phyloP scores from a whole-genome alignment of 208 protist species.

The Zelonia costaricensis region DNA sequence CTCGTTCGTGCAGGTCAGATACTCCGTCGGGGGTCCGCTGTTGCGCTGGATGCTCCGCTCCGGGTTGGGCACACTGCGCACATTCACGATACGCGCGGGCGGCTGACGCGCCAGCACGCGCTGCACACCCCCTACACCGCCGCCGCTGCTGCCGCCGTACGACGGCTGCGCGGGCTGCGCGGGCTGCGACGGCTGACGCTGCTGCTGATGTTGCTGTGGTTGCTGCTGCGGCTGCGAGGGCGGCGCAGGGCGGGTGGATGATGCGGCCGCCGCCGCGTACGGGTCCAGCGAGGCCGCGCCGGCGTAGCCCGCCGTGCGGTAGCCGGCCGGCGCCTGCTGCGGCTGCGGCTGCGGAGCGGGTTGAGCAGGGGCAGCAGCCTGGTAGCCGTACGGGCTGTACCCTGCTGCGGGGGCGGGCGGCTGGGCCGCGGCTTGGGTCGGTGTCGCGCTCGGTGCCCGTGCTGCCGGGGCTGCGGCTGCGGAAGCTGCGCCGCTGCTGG shows the following conservation, averaged over 20 bases:
- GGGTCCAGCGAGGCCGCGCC: too few relatives aligned
- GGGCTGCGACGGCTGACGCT: background rate
- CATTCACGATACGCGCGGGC: constrained; percentile 48
- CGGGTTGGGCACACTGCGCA: constrained; percentile 61
- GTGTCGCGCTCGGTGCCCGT: constrained; percentile 11
- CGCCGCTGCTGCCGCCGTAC: background rate
- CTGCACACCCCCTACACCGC: too few relatives aligned
- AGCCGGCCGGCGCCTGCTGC: background rate
- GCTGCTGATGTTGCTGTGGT: too few relatives aligned
- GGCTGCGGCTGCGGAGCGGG: background rate
- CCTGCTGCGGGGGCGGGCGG: background rate
- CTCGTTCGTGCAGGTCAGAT: constrained; percentile 46
- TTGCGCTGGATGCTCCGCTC: constrained; percentile 48
- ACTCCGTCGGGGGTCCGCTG: constrained; percentile 34
- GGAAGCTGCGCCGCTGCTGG: constrained; percentile 4
- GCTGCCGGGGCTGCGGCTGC: constrained; percentile 11
- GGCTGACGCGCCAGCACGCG: constrained; percentile 39
- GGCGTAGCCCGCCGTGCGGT: background rate
- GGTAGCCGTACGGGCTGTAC: constrained; percentile 22
- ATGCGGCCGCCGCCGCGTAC: too few relatives aligned
- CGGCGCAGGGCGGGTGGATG: too few relatives aligned
- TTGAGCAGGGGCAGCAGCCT: background rate
- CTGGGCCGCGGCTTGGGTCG: constrained; percentile 14
- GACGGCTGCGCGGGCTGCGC: background rate
- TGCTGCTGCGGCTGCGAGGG: too few relatives aligned